Evolutionary conservation across 208 protist genomes (phyloP).

Genomic region (Crithidia brevicula): DNA sequence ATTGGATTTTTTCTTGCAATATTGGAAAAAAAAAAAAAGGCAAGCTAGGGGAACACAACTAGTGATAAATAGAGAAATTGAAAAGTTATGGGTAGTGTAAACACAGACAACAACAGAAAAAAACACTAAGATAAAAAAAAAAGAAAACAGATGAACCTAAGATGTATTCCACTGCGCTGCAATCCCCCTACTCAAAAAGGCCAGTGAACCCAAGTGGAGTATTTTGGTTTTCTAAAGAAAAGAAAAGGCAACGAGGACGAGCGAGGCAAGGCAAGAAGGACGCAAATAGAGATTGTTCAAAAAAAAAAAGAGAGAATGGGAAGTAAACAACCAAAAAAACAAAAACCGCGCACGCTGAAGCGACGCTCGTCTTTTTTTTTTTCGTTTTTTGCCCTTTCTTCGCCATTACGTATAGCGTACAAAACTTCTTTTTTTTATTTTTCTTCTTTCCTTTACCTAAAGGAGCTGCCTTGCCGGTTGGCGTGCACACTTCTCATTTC

Average conservation of each 20-base stretch:
- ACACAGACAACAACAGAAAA: constrained; percentile 28
- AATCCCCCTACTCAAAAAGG: background rate
- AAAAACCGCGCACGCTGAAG: background rate
- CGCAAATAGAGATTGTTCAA: constrained; percentile 12
- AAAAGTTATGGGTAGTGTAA: background rate
- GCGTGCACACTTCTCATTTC: too few species aligned
- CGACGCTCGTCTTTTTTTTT: too few species aligned
- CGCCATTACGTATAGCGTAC: too few species aligned
- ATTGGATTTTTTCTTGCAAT: too few species aligned
- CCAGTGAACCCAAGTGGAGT: background rate
- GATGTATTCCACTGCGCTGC: background rate
- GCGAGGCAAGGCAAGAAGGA: background rate
- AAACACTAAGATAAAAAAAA: constrained; percentile 25
- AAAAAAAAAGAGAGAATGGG: constrained; percentile 30
- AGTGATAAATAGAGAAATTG: background rate
- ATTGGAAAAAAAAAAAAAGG: background rate
- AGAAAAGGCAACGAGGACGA: background rate
- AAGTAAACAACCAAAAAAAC: constrained; percentile 12
- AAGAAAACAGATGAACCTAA: background rate
- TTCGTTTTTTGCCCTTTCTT: too few species aligned
- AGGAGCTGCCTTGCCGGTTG: too few species aligned
- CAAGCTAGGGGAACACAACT: background rate
- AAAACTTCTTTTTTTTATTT: too few species aligned
- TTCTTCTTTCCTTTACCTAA: too few species aligned
- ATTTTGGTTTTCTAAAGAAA: background rate